These are phyloP conservation scores for Reticulascus tulasneorum DNA, from an alignment of 2,329 filamentous ascomycete genomes.

Conservation along the genomic window DNA sequence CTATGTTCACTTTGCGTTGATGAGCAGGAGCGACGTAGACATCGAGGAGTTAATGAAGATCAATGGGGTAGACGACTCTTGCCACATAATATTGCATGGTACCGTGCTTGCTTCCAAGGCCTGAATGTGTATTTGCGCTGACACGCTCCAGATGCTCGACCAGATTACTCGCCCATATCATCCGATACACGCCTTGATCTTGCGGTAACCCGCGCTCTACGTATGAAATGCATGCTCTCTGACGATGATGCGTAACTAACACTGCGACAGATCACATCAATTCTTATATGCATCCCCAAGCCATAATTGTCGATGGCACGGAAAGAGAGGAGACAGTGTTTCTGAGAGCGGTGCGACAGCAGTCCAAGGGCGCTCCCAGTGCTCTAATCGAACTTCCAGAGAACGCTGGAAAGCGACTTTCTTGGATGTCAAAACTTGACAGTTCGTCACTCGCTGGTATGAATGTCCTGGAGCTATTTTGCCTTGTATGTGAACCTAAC, in stretches of 20 bases:
- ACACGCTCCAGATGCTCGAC: conserved; percentile 80
- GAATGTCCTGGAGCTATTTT: too few relatives aligned
- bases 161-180: conserved; percentile 68
- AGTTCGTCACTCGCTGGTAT: conserved; percentile 63
- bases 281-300: conserved; percentile 72
- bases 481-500: too few relatives aligned
- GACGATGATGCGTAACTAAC: too few relatives aligned
- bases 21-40: conserved; percentile 68
- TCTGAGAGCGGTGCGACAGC: conserved; percentile 52
- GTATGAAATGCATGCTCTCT: too few relatives aligned
- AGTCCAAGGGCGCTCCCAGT: conserved; percentile 46
- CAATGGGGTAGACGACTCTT: conserved; percentile 73
- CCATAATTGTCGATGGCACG: conserved; percentile 67
- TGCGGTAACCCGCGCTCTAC: conserved; percentile 61
- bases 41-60: conserved; percentile 67
- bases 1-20: conserved; percentile 76
- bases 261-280: too few relatives aligned
- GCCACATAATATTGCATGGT: conserved; percentile 61
- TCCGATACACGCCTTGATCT: conserved; percentile 65
- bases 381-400: conserved; percentile 72
- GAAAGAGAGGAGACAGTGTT: conserved; percentile 67
- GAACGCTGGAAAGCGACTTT: conserved; percentile 56
- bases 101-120: too few relatives aligned
- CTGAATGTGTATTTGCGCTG: too few relatives aligned
- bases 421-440: conserved; percentile 78